A percentile compares a stretch with the other conserved stretches of the same genome.
phyloP scores from a whole-genome alignment of 768 basidiomycete species.

The Chalciporus pseudorubinellus region DNA sequence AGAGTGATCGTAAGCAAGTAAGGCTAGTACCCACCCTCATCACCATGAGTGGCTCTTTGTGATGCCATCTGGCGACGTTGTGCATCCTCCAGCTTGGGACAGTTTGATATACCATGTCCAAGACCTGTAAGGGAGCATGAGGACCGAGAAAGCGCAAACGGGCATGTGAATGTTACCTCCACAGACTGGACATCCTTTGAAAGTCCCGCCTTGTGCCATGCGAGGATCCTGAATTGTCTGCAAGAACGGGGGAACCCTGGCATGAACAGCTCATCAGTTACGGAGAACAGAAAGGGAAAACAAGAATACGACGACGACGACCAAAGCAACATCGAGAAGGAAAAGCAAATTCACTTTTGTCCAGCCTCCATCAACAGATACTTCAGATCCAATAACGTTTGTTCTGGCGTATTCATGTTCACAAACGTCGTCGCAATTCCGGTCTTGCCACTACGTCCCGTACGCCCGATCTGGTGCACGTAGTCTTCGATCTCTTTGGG shows the following conservation, averaged over 20 bases:
- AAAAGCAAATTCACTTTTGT: conserved; percentile 82
- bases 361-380: conserved; percentile 96
- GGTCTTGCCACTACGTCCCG: conserved; percentile 95
- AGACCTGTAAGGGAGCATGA: conserved; percentile 52
- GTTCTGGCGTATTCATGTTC: conserved; percentile 96
- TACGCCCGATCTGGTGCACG: conserved; percentile 98
- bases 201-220: conserved; percentile 67
- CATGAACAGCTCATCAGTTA: background rate
- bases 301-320: no score
- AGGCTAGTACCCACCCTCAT: conserved; percentile 43
- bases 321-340: no score
- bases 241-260: conserved; percentile 93
- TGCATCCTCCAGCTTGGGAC: conserved; percentile 93
- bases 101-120: conserved; percentile 91
- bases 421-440: conserved; percentile 99
- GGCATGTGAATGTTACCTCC: conserved; percentile 58
- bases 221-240: conserved; percentile 88
- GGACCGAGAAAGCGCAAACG: background rate
- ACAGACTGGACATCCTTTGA: conserved; percentile 93
- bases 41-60: conserved; percentile 67
- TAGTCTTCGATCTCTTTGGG: conserved; percentile 99
- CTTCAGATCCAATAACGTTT: conserved; percentile 94
- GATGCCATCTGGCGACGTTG: conserved; percentile 90
- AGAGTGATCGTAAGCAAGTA: background rate
- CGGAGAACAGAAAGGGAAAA: background rate